Base-by-base conservation (phyloP, 805 yeast genomes). In the Wickerhamiella occidentalis region DNA sequence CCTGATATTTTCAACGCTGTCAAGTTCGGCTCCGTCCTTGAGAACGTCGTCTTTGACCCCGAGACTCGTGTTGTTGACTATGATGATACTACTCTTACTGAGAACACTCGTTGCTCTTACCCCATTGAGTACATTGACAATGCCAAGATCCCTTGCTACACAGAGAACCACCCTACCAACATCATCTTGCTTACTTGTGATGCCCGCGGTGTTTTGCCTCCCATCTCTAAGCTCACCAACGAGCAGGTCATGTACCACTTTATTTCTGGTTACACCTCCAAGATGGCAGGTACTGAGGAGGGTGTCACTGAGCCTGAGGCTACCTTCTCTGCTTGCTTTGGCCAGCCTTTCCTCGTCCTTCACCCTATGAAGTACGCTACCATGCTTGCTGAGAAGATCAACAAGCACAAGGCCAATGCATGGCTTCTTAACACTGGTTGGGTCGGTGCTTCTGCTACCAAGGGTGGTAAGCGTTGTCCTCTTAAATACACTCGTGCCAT, bases 231-330 rank as follows among this genome's bases (percentile, higher is more conserved):
- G 70, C 78, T 90, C 67, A 77, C 94, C 37, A 86, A 86, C 64
- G 85, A 90, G 60, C 97, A 90, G 73, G 97, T 90, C 57, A 90
- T 92, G 97, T 90, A 92, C 77, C 97, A 90, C 73, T 90, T 90
- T 73, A 90, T 90, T 61, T 83, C 95, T 56, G 98, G 98, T 63
- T 90, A 90, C 78, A 90, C 98, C 54, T 90, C 97, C 50, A 90
- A 92, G 79, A 90, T 90, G 95, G 96, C 98, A 54, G 97, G 97
- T 68, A 90, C 98, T 48, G 98, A 90, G 72, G 94, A 85, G 68
- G 98, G 98, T 70, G 85, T 90, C 57, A 88, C 96, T 55, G 96
- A 90, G 73, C 97, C 98, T 54, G 87, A 85, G 69, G 95, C 96
- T 51, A 86, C 96, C 17, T 90, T 90, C 79, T 85, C 95, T 54